Evolutionary conservation across 176 grass and related monocot genomes (phyloP).

Genomic region (Lolium multiflorum): DNA sequence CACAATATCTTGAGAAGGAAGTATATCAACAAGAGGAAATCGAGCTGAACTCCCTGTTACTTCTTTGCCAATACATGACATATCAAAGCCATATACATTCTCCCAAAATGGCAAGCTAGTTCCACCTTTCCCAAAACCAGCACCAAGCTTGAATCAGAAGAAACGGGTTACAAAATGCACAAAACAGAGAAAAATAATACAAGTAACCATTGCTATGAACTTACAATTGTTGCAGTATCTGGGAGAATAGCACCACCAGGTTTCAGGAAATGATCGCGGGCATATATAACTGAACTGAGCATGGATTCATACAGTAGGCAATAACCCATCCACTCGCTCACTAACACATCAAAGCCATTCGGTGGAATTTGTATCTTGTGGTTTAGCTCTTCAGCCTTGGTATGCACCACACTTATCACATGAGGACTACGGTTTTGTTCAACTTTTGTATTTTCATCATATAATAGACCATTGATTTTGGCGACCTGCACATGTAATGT

Average conservation of each 20-base stretch:
- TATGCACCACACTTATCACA: conserved; percentile 75
- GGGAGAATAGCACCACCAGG: conserved; percentile 91
- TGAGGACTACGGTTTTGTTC: conserved; percentile 33
- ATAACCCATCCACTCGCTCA: conserved; percentile 99
- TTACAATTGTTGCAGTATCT: conserved; percentile 90
- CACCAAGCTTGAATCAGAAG: conserved; percentile 65
- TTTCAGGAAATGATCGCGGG: conserved; percentile 90
- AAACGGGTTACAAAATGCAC: conserved; percentile 20
- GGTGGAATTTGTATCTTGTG: conserved; percentile 60
- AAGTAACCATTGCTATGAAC: conserved; percentile 28
- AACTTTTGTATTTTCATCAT: conserved; percentile 35
- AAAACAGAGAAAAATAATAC: conserved; percentile 26
- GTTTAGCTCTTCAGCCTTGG: conserved; percentile 89
- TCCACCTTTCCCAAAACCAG: conserved; percentile 93
- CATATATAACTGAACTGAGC: conserved; percentile 94
- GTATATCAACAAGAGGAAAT: conserved; percentile 75
- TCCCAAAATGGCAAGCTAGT: conserved; percentile 95
- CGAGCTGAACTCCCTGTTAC: conserved; percentile 60
- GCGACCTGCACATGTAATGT: conserved; percentile 62
- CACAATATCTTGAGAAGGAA: conserved; percentile 71
- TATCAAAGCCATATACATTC: conserved; percentile 90
- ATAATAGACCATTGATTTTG: conserved; percentile 74
- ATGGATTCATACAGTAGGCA: conserved; percentile 95
- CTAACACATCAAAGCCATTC: conserved; percentile 78
- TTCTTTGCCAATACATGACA: conserved; percentile 93